phyloP scores from a whole-genome alignment of 371 early-diverging fungal genomes.

The Dinochytrium kinnereticum region DNA sequence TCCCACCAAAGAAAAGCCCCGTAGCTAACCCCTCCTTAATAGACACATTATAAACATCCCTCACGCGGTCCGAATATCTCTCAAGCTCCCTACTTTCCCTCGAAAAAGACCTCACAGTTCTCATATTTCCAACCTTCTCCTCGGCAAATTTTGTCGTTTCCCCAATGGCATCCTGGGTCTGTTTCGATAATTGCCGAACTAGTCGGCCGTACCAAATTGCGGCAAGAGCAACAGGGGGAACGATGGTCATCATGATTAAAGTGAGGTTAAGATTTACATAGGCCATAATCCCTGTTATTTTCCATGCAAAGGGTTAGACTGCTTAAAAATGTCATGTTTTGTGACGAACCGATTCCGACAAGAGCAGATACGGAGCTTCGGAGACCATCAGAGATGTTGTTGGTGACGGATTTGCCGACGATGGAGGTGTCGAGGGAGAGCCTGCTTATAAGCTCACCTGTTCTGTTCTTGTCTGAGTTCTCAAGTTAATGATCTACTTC shows the following conservation, averaged over 20 bases:
- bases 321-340: neutral
- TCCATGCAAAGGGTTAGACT: neutral
- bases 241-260: slow-evolving; percentile 72
- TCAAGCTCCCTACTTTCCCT: slow-evolving; percentile 61
- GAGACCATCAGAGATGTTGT: slow-evolving; percentile 81
- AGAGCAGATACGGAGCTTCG: slow-evolving; percentile 50
- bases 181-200: slow-evolving; percentile 65
- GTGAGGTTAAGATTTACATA: slow-evolving; percentile 74
- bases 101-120: slow-evolving; percentile 81
- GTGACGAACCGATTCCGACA: slow-evolving; percentile 37
- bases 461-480: slow-evolving; percentile 64
- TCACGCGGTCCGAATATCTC: slow-evolving; percentile 58
- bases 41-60: slow-evolving; percentile 66
- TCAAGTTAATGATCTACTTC: too few relatives aligned
- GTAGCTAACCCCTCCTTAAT: slow-evolving; percentile 73
- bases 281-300: slow-evolving; percentile 66
- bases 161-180: slow-evolving; percentile 72
- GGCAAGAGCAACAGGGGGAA: slow-evolving; percentile 76
- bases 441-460: slow-evolving; percentile 80
- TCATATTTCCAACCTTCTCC: slow-evolving; percentile 72
- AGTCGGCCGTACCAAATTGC: slow-evolving; percentile 76
- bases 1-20: slow-evolving; percentile 77
- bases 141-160: slow-evolving; percentile 78
- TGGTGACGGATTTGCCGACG: slow-evolving; percentile 78
- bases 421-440: slow-evolving; percentile 65